phyloP scores from a whole-genome alignment of 371 early-diverging fungal genomes.

The Rhizopus arrhizus region DNA sequence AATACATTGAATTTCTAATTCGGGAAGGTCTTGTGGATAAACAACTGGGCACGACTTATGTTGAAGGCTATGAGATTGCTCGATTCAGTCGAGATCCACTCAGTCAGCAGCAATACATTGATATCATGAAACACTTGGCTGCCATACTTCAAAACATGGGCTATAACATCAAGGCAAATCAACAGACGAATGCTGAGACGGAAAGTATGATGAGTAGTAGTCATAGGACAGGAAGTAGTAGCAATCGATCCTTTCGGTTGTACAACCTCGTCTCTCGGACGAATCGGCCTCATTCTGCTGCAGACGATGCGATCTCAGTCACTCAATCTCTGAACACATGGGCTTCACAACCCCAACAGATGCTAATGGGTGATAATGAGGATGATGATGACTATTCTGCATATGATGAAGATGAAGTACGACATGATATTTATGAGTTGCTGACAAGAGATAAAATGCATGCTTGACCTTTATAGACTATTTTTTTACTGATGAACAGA shows the following conservation, averaged over 20 bases:
- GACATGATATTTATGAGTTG: slow-evolving; percentile 35
- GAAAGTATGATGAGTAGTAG: neutral
- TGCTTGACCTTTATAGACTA: too few species aligned
- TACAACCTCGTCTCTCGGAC: slow-evolving; percentile 18
- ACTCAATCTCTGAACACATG: slow-evolving; percentile 16
- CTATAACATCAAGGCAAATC: slow-evolving; percentile 26
- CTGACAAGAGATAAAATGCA: slow-evolving; percentile 24
- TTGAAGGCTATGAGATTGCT: slow-evolving; percentile 61
- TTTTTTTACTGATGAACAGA: too few species aligned
- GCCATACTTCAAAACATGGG: slow-evolving; percentile 52
- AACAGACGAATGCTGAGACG: slow-evolving; percentile 1
- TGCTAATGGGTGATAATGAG: neutral
- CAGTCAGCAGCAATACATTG: slow-evolving; percentile 42
- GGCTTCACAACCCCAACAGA: neutral
- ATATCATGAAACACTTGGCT: slow-evolving; percentile 52
- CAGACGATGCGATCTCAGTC: slow-evolving; percentile 16
- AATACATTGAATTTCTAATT: slow-evolving; percentile 60
- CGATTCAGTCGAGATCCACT: slow-evolving; percentile 50
- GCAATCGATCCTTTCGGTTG: slow-evolving; percentile 8
- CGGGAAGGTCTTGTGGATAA: slow-evolving; percentile 49
- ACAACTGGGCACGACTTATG: slow-evolving; percentile 53
- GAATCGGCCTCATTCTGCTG: slow-evolving; percentile 19
- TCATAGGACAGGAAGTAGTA: slow-evolving; percentile 13
- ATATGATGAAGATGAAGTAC: slow-evolving; percentile 36
- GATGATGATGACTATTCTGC: slow-evolving; percentile 19